Evolutionary conservation across 2,329 filamentous ascomycete species (phyloP).

Genomic region (Harringtonia lauricola): DNA sequence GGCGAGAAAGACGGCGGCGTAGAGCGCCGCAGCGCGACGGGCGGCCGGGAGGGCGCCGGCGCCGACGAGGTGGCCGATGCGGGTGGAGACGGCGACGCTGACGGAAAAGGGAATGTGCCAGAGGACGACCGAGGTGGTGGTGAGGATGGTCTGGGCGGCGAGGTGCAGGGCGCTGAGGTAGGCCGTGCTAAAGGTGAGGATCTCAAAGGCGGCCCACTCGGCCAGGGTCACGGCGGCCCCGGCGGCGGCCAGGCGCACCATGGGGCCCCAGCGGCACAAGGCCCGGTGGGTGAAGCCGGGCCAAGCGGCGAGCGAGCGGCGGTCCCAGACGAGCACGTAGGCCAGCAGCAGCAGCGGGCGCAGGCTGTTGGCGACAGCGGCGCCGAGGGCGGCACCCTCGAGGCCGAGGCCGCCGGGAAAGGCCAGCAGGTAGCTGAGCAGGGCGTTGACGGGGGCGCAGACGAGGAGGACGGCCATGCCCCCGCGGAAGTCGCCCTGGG

Average conservation of each 20-base stretch:
- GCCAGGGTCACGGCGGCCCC: constrained; percentile 65
- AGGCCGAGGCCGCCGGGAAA: constrained; percentile 62
- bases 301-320: constrained; percentile 64
- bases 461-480: constrained; percentile 35
- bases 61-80: constrained; percentile 64
- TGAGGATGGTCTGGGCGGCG: constrained; percentile 59
- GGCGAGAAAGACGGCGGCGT: constrained; percentile 13
- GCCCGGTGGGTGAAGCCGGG: constrained; percentile 55
- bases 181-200: constrained; percentile 55
- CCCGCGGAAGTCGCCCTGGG: constrained; percentile 64
- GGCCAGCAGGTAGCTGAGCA: constrained; percentile 65
- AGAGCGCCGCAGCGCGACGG: neutral
- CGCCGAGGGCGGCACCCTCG: constrained; percentile 70
- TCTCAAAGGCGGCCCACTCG: constrained; percentile 36
- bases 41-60: constrained; percentile 40
- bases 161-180: constrained; percentile 55
- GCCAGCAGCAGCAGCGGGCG: constrained; percentile 66
- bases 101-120: constrained; percentile 67
- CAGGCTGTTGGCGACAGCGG: constrained; percentile 66
- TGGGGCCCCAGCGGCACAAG: constrained; percentile 34
- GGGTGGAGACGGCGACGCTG: constrained; percentile 58
- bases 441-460: constrained; percentile 53
- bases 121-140: constrained; percentile 51
- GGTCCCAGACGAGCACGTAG: constrained; percentile 62
- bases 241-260: constrained; percentile 61